These are phyloP conservation scores for Ramaria rubella DNA, from an alignment of 768 basidiomycete genomes.

Conservation along the genomic window DNA sequence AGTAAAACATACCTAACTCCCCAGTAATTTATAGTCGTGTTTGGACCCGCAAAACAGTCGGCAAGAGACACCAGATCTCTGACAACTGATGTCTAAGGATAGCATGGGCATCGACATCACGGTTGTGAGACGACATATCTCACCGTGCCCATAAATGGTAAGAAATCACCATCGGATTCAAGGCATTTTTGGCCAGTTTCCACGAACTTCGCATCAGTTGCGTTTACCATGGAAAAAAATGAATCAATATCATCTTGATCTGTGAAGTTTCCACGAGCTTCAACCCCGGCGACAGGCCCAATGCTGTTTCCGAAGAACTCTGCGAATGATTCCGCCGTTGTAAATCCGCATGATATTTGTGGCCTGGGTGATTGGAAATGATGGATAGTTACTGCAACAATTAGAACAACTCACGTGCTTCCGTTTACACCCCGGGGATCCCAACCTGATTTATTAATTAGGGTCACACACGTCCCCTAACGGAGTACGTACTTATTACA, in stretches of 20 bases:
- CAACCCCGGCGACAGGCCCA: background rate
- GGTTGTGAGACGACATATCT: background rate
- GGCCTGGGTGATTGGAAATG: background rate
- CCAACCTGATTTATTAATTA: background rate
- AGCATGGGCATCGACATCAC: background rate
- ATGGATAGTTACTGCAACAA: background rate
- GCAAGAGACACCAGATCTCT: background rate
- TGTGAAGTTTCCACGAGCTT: slow-evolving; percentile 2
- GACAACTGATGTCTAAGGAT: background rate
- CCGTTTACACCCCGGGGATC: slow-evolving; percentile 4
- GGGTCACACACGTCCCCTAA: background rate
- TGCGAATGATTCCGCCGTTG: background rate
- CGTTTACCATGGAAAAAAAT: background rate
- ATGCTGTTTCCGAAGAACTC: background rate
- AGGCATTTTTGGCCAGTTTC: background rate
- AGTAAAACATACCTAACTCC: too few species aligned
- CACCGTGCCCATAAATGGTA: background rate
- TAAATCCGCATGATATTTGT: background rate
- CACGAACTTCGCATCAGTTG: background rate
- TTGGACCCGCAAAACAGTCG: background rate
- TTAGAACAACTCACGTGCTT: background rate
- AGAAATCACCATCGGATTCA: background rate
- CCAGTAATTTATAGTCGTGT: background rate
- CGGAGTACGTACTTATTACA: background rate
- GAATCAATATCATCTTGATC: background rate